These are phyloP conservation scores for Tolypocladium endophyticum DNA, from an alignment of 2,329 filamentous ascomycete genomes.

Conservation along the genomic window DNA sequence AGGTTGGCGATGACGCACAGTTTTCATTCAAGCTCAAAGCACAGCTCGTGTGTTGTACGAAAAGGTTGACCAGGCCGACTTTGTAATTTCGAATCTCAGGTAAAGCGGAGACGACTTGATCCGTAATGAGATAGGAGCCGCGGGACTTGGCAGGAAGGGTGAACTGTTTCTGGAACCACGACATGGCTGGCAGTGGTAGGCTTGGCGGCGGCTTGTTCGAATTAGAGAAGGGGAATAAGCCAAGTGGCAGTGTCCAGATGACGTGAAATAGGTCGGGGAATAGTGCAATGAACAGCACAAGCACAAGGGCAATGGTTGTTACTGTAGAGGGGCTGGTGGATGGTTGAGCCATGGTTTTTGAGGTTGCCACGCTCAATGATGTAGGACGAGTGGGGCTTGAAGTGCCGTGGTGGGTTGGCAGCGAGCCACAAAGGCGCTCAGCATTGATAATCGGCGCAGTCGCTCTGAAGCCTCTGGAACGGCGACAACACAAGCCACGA, in stretches of 20 bases:
- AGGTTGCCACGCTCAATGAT: slow-evolving; percentile 10
- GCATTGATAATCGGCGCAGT: background rate
- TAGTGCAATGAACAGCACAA: slow-evolving; percentile 38
- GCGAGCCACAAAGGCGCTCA: background rate
- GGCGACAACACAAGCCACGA: background rate
- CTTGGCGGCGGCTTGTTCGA: slow-evolving; percentile 8
- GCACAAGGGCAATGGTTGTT: slow-evolving; percentile 33
- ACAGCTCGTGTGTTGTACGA: slow-evolving; percentile 91
- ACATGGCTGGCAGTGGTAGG: slow-evolving; percentile 35
- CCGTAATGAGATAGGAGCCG: slow-evolving; percentile 84
- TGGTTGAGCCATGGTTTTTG: slow-evolving; percentile 29
- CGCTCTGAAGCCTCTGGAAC: background rate
- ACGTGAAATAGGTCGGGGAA: slow-evolving; percentile 44
- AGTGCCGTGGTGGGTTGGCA: slow-evolving; percentile 7
- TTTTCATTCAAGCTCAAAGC: slow-evolving; percentile 92
- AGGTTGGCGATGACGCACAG: slow-evolving; percentile 40
- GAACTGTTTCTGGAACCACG: slow-evolving; percentile 80
- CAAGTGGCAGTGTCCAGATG: slow-evolving; percentile 37
- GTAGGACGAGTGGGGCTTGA: slow-evolving; percentile 13
- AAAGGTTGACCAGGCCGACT: slow-evolving; percentile 76
- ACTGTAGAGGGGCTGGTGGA: slow-evolving; percentile 21
- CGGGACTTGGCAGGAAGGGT: slow-evolving; percentile 65
- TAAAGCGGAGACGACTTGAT: slow-evolving; percentile 57
- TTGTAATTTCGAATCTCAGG: slow-evolving; percentile 79
- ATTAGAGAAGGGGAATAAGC: slow-evolving; percentile 23